phyloP scores from a whole-genome alignment of 306 rosid species.

The Hippophae rhamnoides region DNA sequence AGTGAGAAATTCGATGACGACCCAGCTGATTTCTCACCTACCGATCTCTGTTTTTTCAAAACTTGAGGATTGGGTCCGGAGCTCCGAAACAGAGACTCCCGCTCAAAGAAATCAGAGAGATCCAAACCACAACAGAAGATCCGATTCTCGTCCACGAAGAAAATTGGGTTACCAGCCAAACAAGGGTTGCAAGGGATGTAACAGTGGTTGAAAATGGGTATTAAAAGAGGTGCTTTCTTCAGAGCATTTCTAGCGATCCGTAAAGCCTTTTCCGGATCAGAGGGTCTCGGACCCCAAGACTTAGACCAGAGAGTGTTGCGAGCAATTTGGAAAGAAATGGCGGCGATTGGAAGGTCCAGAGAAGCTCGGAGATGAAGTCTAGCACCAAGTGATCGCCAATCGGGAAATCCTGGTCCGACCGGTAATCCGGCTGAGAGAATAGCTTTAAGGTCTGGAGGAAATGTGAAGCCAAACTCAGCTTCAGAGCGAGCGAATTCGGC shows the following conservation, averaged over 20 bases:
- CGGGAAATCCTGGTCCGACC: slow-evolving; percentile 73
- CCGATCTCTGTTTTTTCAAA: slow-evolving; percentile 56
- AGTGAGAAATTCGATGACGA: slow-evolving; percentile 40
- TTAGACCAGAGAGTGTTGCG: slow-evolving; percentile 68
- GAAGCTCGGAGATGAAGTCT: slow-evolving; percentile 65
- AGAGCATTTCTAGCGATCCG: slow-evolving; percentile 60
- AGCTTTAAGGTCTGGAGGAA: slow-evolving; percentile 82
- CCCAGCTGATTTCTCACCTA: slow-evolving; percentile 58
- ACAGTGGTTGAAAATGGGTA: slow-evolving; percentile 79
- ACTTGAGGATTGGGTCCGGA: slow-evolving; percentile 35
- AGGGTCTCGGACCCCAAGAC: slow-evolving; percentile 65
- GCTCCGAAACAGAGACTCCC: slow-evolving; percentile 47
- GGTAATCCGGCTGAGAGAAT: slow-evolving; percentile 74
- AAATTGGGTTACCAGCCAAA: slow-evolving; percentile 71
- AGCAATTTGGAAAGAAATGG: slow-evolving; percentile 75
- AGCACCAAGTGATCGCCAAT: slow-evolving; percentile 62
- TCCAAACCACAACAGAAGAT: slow-evolving; percentile 78
- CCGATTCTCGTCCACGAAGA: slow-evolving; percentile 71
- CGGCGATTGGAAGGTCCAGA: slow-evolving; percentile 77
- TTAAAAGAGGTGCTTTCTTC: slow-evolving; percentile 77
- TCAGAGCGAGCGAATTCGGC: slow-evolving; percentile 79
- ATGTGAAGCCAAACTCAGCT: slow-evolving; percentile 69
- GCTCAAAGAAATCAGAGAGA: slow-evolving; percentile 74
- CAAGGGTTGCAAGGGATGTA: slow-evolving; percentile 83
- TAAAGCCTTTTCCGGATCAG: slow-evolving; percentile 69